phyloP scores from a whole-genome alignment of 2,329 filamentous ascomycete species.

The Fusarium napiforme region DNA sequence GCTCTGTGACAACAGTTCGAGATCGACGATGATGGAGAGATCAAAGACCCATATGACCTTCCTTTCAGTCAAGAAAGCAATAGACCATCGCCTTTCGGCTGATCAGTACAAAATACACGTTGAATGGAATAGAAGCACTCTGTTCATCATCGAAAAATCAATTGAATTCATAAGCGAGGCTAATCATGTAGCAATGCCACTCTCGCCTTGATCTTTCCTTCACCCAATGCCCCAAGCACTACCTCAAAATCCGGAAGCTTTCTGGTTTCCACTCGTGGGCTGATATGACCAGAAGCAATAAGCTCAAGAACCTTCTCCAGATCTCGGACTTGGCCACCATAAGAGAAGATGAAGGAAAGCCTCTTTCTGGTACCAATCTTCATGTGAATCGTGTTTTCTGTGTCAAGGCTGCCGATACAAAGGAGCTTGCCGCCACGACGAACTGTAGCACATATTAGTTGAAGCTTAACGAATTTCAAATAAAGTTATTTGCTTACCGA shows the following conservation, averaged over 20 bases:
- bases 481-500: not conserved
- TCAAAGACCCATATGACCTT: not conserved
- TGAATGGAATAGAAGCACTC: accelerated
- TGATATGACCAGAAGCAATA: constrained; percentile 19
- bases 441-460: not conserved
- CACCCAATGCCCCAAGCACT: constrained; percentile 5
- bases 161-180: accelerated
- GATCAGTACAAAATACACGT: accelerated
- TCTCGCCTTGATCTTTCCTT: constrained; percentile 16
- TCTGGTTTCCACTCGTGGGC: constrained; percentile 19
- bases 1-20: no score
- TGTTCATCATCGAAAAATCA: accelerated
- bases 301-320: constrained; percentile 48
- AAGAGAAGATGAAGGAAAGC: constrained; percentile 55
- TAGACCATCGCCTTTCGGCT: not conserved
- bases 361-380: constrained; percentile 56
- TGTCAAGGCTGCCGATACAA: constrained; percentile 54
- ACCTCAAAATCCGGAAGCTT: constrained; percentile 27
- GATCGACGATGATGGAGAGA: not conserved
- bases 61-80: accelerated
- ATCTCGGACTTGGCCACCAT: constrained; percentile 55
- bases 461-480: accelerated
- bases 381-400: constrained; percentile 55
- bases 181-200: constrained; percentile 20
- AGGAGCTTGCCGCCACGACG: constrained; percentile 49